Base-by-base conservation (phyloP, 495 filamentous ascomycete genomes). In the Patellaria atrata region DNA sequence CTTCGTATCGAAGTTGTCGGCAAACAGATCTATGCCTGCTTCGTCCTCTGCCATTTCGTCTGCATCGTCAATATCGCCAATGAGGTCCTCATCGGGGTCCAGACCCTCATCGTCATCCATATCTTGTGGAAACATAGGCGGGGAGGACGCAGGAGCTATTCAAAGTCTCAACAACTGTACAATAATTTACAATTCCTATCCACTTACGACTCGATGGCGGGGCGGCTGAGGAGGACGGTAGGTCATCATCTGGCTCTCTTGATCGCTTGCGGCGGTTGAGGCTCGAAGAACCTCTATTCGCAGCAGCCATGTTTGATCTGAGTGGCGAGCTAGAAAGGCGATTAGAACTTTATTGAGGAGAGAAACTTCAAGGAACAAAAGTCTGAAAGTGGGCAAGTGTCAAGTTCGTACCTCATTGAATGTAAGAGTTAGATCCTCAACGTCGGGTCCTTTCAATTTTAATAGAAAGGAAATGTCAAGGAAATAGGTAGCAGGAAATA, bases 11-110 rank as follows among this genome's bases (percentile, higher is more conserved):
- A 85, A 93, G 41, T 83, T 79, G 44, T 91, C 81, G 21, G 68
- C 79, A 50, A 94, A 94, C 17, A 99, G 70, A 59, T 99, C 87
- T 46, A 94, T 92, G 12, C 81, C 81, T 27, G 77, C 80, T 47
- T 89, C 82, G 48, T 96, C 89, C 55, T 96, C 91, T 8, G 86
- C 91, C 73, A 85, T 73, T 56, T 99, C 91, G 45, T 96, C 91
- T 28, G 83, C 70, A 48, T 99, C 91, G 37, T 94, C 86, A 45
- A 94, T 73, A 48, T 93, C 84, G 29, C 68, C 75, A 27, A 77
- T 64, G 4, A 91, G 55, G 40, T 84, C 78, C 33, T 70, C 64
- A 30, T 82, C 79, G 26, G 79, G 75, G 44, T 80, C 75, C 8
- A 73, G 51, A 23, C 74, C 69, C 35, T 85, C 77, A 22, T 86